These are phyloP conservation scores for Solidago caesia DNA, from an alignment of 129 eudicot genomes.

Conservation along the genomic window DNA sequence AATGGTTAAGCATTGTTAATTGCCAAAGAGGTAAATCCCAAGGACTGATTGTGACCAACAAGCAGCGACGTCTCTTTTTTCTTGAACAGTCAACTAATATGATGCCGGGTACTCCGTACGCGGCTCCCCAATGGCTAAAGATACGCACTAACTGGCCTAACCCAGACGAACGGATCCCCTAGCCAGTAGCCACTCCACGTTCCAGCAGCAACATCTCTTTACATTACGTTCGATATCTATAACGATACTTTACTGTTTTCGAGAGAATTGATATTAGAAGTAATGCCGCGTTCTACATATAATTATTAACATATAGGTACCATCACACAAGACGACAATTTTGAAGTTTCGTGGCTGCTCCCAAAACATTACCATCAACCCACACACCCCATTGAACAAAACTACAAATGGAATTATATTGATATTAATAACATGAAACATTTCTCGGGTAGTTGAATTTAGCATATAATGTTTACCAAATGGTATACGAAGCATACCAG, in stretches of 20 bases:
- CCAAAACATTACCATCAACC: neutral
- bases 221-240: no score
- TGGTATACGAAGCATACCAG: slow-evolving; percentile 22
- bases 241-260: no score
- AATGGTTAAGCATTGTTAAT: no score
- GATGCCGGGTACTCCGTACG: no score
- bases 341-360: neutral
- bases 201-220: no score
- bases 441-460: neutral
- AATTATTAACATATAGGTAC: neutral
- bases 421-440: neutral
- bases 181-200: no score
- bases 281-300: no score
- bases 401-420: neutral
- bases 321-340: neutral
- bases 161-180: no score
- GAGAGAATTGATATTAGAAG: no score
- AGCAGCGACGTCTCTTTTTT: neutral
- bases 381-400: neutral
- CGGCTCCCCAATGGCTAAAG: no score
- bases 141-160: no score
- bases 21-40: neutral
- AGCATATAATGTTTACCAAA: slow-evolving; percentile 13
- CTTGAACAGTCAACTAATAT: no score
- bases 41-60: slow-evolving; percentile 1